A percentile compares a stretch with the other conserved stretches of the same genome.
These are phyloP conservation scores for Aethionema arabicum DNA, from an alignment of 345 rosid species.

Conservation along the genomic window DNA sequence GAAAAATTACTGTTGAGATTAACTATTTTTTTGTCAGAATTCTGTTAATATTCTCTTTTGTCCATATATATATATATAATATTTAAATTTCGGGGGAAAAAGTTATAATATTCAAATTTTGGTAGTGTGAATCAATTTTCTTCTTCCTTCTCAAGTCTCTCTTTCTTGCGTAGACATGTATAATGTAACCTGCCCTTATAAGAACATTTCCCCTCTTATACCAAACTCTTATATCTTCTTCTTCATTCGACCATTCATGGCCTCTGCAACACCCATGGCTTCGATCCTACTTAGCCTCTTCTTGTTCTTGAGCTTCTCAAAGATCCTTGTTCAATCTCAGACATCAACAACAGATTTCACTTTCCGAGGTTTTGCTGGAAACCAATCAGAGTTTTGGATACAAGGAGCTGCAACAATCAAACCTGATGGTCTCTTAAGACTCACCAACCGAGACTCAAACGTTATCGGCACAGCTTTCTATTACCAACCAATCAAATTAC, in stretches of 20 bases:
- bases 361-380: constrained; percentile 30
- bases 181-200: no score
- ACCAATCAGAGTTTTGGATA: neutral
- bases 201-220: neutral
- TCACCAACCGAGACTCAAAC: constrained; percentile 20
- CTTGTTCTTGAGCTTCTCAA: constrained; percentile 3
- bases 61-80: no score
- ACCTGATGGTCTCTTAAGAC: constrained; percentile 31
- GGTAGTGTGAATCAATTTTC: no score
- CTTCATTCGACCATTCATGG: constrained; percentile 20
- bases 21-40: no score
- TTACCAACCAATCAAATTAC: constrained; percentile 28
- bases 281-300: neutral
- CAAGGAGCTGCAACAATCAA: constrained; percentile 10
- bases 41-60: no score
- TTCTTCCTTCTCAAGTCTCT: no score
- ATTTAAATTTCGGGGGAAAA: no score
- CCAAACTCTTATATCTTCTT: neutral
- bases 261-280: constrained; percentile 7
- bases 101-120: no score
- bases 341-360: constrained; percentile 21
- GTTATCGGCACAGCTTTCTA: constrained; percentile 33
- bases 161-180: no score
- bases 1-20: no score
- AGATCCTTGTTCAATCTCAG: constrained; percentile 16